These are phyloP conservation scores for Leptographium radiaticola DNA, from an alignment of 2,329 filamentous ascomycete genomes.

Conservation along the genomic window DNA sequence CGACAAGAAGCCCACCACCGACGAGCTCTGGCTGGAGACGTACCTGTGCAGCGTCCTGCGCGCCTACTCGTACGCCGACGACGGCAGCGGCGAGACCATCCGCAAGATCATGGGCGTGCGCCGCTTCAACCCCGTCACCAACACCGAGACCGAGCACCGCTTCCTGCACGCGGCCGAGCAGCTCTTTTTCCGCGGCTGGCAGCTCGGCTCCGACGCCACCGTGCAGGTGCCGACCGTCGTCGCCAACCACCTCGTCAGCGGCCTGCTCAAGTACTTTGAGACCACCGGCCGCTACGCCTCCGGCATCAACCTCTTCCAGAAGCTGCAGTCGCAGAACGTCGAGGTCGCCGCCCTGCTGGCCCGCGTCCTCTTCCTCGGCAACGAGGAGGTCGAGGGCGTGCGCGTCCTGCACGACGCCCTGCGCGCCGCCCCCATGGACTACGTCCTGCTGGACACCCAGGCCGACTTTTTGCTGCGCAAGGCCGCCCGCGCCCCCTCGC, in stretches of 20 bases:
- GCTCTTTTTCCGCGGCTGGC: conserved; percentile 91
- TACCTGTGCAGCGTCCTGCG: conserved; percentile 90
- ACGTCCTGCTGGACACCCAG: conserved; percentile 88
- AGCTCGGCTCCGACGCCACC: conserved; percentile 89
- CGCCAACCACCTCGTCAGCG: conserved; percentile 89
- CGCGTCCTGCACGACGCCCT: conserved; percentile 77
- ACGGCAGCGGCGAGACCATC: conserved; percentile 86
- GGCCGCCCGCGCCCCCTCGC: conserved; percentile 41
- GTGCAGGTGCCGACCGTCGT: conserved; percentile 96
- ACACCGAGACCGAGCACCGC: conserved; percentile 93
- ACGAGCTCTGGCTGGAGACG: conserved; percentile 93
- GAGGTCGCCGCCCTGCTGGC: conserved; percentile 90
- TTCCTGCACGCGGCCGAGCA: conserved; percentile 91
- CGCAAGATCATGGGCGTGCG: conserved; percentile 95
- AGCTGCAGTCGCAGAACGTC: conserved; percentile 76
- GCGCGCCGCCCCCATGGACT: conserved; percentile 92
- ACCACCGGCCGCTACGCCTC: conserved; percentile 91
- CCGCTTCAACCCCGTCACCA: conserved; percentile 94
- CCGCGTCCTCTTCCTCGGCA: conserved; percentile 83
- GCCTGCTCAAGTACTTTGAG: conserved; percentile 84
- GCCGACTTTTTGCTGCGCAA: conserved; percentile 86
- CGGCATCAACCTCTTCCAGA: conserved; percentile 95
- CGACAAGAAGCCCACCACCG: conserved; percentile 84
- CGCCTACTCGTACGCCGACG: conserved; percentile 92
- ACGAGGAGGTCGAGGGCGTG: conserved; percentile 94